phyloP scores from a whole-genome alignment of 192 early-diverging fungal genomes.

The Coemansia aciculifera region DNA sequence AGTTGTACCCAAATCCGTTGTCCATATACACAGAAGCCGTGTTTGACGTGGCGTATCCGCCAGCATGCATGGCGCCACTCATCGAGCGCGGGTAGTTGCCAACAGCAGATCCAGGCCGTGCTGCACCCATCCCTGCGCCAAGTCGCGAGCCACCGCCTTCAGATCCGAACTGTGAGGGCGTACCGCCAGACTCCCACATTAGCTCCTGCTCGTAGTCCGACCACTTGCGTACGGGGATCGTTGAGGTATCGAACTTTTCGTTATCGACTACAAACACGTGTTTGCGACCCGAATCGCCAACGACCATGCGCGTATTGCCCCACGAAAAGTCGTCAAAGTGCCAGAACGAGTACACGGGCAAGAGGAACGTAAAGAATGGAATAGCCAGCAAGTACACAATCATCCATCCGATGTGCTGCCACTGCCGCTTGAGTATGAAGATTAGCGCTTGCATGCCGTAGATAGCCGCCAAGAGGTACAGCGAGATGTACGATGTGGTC shows the following conservation, averaged over 20 bases:
- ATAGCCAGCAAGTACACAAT: constrained; percentile 90
- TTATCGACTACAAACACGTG: constrained; percentile 71
- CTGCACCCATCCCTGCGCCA: constrained; percentile 28
- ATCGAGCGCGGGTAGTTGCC: constrained; percentile 54
- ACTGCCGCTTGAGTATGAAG: constrained; percentile 84
- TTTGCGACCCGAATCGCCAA: constrained; percentile 82
- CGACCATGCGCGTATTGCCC: constrained; percentile 93
- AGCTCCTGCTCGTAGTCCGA: constrained; percentile 75
- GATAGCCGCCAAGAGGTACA: constrained; percentile 81
- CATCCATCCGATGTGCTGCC: constrained; percentile 97
- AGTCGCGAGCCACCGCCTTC: constrained; percentile 45
- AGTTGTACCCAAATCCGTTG: constrained; percentile 53
- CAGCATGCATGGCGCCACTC: constrained; percentile 18
- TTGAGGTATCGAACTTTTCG: constrained; percentile 74
- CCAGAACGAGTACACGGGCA: constrained; percentile 95
- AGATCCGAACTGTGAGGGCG: constrained; percentile 43
- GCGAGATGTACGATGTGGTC: constrained; percentile 73
- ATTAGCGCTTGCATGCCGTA: constrained; percentile 91
- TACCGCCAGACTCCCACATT: constrained; percentile 35
- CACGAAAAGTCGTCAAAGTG: constrained; percentile 99
- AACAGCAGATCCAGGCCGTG: constrained; percentile 52
- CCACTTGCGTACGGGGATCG: constrained; percentile 79
- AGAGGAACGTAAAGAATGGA: constrained; percentile 81
- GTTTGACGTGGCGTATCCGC: constrained; percentile 45
- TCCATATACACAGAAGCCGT: constrained; percentile 55